These are phyloP conservation scores for Neurospora sp. DNA, from an alignment of 495 filamentous ascomycete genomes.

Conservation along the genomic window DNA sequence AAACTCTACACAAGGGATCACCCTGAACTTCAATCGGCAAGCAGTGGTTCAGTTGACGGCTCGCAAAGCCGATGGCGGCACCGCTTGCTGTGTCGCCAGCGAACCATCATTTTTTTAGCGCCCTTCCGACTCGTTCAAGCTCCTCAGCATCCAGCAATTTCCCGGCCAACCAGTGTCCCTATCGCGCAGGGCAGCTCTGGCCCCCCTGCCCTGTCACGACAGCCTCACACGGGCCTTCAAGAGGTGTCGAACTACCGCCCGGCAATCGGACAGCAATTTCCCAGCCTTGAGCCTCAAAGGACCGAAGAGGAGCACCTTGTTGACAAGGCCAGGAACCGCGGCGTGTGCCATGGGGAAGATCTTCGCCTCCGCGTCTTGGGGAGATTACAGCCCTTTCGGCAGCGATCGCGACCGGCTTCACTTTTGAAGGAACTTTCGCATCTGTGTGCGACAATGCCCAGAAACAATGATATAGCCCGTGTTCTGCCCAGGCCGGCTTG, in stretches of 20 bases:
- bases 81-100: neutral
- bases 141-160: neutral
- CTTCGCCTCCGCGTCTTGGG: neutral
- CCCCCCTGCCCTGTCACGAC: neutral
- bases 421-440: neutral
- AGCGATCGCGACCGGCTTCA: neutral
- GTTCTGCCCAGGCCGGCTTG: slow-evolving; percentile 14
- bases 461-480: slow-evolving; percentile 14
- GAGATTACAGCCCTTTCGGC: neutral
- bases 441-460: slow-evolving; percentile 19
- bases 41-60: neutral
- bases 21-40: neutral
- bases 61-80: neutral
- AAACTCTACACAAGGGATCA: neutral
- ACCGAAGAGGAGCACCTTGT: neutral
- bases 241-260: neutral
- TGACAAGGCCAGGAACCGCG: neutral
- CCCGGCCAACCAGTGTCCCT: neutral
- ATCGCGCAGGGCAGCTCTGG: neutral
- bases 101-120: neutral
- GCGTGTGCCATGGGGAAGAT: neutral
- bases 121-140: neutral
- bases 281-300: neutral
- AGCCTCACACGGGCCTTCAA: neutral
- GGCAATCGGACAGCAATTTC: neutral